Evolutionary conservation across 352 stramenopile genomes (phyloP).

Genomic region (Pythium scleroteichum): DNA sequence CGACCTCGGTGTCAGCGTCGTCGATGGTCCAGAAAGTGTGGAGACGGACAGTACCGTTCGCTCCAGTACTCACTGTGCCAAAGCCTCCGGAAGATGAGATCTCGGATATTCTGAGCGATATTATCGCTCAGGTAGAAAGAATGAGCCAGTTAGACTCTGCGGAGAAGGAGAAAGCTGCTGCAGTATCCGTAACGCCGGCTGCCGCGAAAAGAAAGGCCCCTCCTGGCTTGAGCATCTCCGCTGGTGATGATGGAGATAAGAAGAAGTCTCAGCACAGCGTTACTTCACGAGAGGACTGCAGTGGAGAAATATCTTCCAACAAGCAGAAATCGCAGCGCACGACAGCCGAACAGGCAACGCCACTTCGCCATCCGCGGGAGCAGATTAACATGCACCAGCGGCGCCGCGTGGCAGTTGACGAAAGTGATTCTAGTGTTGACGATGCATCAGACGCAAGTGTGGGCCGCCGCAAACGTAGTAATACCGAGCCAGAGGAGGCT

Average conservation of each 20-base stretch:
- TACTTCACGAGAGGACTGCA: conserved; percentile 40
- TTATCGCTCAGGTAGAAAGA: conserved; percentile 21
- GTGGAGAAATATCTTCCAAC: neutral
- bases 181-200: neutral
- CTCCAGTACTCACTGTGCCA: neutral
- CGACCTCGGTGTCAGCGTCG: neutral
- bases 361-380: conserved; percentile 18
- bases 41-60: conserved; percentile 11
- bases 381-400: conserved; percentile 44
- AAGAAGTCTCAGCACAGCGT: neutral
- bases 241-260: neutral
- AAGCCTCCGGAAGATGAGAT: conserved; percentile 22
- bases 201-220: conserved; percentile 27
- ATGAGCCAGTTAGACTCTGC: neutral
- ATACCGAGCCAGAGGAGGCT: conserved; percentile 32
- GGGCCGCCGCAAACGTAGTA: conserved; percentile 67
- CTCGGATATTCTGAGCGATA: conserved; percentile 18
- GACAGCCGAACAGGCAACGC: conserved; percentile 25
- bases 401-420: conserved; percentile 45
- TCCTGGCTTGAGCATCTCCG: neutral
- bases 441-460: conserved; percentile 52
- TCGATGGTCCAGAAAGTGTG: conserved; percentile 8
- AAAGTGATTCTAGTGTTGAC: conserved; percentile 65
- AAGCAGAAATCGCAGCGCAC: conserved; percentile 23
- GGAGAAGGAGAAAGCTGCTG: neutral